phyloP scores from a whole-genome alignment of 2,329 filamentous ascomycete genomes.

The Trichoderma sp. region DNA sequence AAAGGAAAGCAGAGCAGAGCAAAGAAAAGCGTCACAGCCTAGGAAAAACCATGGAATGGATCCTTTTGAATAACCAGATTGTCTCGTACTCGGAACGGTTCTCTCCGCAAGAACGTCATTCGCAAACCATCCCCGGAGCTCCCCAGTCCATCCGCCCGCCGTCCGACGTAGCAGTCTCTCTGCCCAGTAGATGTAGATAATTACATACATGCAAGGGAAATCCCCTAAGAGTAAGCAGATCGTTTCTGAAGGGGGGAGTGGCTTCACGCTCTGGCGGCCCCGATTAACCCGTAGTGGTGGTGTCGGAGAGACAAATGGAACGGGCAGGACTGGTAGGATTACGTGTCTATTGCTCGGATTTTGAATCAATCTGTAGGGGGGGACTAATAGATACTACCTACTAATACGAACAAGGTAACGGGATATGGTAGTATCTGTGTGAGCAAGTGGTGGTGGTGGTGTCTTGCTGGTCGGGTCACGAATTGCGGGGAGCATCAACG shows the following conservation, averaged over 20 bases:
- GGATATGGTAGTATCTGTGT: too few species aligned
- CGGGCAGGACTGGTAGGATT: not conserved
- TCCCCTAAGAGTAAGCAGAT: not conserved
- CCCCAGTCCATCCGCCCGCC: constrained; percentile 2
- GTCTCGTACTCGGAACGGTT: not conserved
- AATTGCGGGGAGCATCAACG: constrained; percentile 14
- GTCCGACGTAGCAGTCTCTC: not conserved
- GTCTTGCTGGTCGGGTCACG: not conserved
- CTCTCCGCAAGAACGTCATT: constrained; percentile 13
- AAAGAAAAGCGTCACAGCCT: not conserved
- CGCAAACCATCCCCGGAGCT: not conserved
- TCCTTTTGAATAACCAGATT: not conserved
- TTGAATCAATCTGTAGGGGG: not conserved
- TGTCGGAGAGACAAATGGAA: not conserved
- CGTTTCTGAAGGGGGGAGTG: not conserved
- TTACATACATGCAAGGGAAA: not conserved
- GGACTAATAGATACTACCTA: too few species aligned
- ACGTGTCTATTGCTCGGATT: not conserved
- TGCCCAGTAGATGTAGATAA: too few species aligned
- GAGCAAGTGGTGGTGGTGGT: not conserved
- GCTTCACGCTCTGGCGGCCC: not conserved
- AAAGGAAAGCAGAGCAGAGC: not conserved
- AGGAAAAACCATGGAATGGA: not conserved
- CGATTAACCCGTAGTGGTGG: constrained; percentile 10
- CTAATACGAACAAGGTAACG: too few species aligned